These are phyloP conservation scores for Pseudonitzschia multistriata DNA, from an alignment of 108 stramenopile genomes.

Conservation along the genomic window DNA sequence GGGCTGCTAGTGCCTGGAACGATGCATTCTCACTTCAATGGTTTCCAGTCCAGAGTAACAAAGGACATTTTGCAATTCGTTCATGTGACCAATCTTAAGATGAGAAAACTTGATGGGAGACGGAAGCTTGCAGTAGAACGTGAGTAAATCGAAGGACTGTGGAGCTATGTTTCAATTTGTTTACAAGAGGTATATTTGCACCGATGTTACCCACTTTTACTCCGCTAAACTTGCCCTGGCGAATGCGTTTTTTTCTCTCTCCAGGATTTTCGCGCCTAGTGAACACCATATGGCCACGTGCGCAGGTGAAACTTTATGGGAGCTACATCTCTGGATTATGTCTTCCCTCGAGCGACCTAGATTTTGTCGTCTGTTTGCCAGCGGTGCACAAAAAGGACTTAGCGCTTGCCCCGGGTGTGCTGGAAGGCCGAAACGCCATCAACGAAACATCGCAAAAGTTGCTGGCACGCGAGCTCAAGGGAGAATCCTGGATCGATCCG, in stretches of 20 bases:
- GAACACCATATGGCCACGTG: slow-evolving; percentile 77
- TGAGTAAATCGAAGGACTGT: background rate
- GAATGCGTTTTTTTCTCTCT: background rate
- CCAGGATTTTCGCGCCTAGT: slow-evolving; percentile 53
- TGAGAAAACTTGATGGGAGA: slow-evolving; percentile 55
- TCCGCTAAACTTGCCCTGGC: too few species aligned
- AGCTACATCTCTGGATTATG: slow-evolving; percentile 85
- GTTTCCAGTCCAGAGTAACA: slow-evolving; percentile 66
- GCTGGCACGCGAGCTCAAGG: slow-evolving; percentile 85
- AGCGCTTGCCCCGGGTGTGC: slow-evolving; percentile 85
- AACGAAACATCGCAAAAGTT: slow-evolving; percentile 90
- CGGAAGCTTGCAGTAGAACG: slow-evolving; percentile 49
- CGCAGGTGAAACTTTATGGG: slow-evolving; percentile 83
- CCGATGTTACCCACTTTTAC: too few species aligned
- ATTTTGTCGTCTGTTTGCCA: slow-evolving; percentile 92
- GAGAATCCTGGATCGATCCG: slow-evolving; percentile 84
- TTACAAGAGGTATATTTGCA: background rate
- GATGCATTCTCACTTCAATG: slow-evolving; percentile 33
- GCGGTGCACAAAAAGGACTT: slow-evolving; percentile 89
- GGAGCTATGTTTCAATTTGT: background rate
- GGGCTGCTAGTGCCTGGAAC: slow-evolving; percentile 13
- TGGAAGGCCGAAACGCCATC: slow-evolving; percentile 94
- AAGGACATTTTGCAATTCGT: slow-evolving; percentile 62
- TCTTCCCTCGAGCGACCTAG: slow-evolving; percentile 88
- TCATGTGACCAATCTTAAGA: slow-evolving; percentile 39